Base-by-base conservation (phyloP, 805 yeast genomes). In the Metschnikowia colocasiae region DNA sequence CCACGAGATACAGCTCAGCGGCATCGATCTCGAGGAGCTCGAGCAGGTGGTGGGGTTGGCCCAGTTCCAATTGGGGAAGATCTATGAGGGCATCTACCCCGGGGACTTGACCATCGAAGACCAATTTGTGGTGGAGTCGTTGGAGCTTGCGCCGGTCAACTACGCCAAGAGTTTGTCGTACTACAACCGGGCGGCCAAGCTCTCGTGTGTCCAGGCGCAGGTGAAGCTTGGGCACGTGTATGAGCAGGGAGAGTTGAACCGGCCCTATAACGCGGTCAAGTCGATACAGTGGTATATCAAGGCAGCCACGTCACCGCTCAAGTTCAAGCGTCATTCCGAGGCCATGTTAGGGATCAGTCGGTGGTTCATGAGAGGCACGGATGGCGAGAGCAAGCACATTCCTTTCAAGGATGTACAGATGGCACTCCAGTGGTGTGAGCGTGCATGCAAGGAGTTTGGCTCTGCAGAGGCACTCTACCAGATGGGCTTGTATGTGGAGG, bases 1-100 rank as follows among this genome's bases (percentile, higher is more conserved):
- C 25, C 60, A 61, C 16, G 72, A 68, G 27, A 62, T 68, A 19
- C 59, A 63, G 40, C 60, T 69, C 43, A 60, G 59, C 19, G 72
- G 63, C 7, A 72, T 67, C 15, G 76, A 72, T 49, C 58, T 60
- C 37, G 71, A 69, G 35, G 76, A 72, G 55, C 60, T 72, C 40
- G 65, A 63, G 36, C 73, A 72, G 47, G 64, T 72, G 18, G 64
- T 72, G 25, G 77, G 74, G 0, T 58, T 62, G 53, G 73, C 76
- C 1, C 63, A 65, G 42, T 71, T 57, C 57, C 73, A 73, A 53
- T 58, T 73, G 47, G 77, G 75, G 3, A 63, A 63, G 45, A 62
- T 73, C 33, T 69, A 70, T 52, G 77, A 73, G 57, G 77, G 77
- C 1, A 63, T 69, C 10, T 73, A 72, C 52, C 76, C 77, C 5